Percentiles rank a stretch among this genome's conserved stretches.
Conservation (phyloP, 1,139 yeast species). For the Taiozyma sp. region DNA sequence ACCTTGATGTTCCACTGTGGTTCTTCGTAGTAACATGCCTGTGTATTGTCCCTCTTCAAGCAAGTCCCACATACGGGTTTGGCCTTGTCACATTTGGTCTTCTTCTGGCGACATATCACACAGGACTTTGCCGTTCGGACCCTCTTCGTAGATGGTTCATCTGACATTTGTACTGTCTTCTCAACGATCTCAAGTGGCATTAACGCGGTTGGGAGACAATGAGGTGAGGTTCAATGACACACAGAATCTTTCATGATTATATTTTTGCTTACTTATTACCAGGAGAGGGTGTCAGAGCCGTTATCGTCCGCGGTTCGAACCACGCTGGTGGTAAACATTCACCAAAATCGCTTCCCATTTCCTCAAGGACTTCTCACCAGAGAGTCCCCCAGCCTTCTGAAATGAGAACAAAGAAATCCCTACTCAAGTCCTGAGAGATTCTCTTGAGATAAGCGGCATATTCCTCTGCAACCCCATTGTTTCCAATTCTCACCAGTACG, state of each 20-base stretch:
- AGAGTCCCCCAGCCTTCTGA: no score
- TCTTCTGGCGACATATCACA: conserved; percentile 8
- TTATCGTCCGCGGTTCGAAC: neutral
- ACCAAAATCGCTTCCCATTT: neutral
- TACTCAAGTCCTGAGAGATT: neutral
- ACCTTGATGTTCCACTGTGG: conserved; percentile 29
- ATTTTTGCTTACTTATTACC: neutral
- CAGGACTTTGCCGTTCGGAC: conserved; percentile 11
- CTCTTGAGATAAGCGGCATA: neutral
- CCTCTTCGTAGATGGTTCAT: conserved; percentile 2
- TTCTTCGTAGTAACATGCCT: conserved; percentile 48
- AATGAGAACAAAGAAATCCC: neutral
- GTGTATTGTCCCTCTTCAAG: conserved; percentile 50
- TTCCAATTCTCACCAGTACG: no score
- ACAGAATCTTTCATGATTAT: no score
- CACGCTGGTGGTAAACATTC: neutral
- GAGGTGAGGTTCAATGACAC: no score
- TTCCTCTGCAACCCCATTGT: no score
- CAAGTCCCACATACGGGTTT: conserved; percentile 61
- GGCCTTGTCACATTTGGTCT: conserved; percentile 44
- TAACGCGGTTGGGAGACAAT: no score
- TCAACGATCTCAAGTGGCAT: neutral
- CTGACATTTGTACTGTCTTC: neutral
- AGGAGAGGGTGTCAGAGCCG: no score
- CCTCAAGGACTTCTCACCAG: neutral